Conservation (phyloP, 805 yeast genomes). For the Ogataea nakhonphanomensis region DNA sequence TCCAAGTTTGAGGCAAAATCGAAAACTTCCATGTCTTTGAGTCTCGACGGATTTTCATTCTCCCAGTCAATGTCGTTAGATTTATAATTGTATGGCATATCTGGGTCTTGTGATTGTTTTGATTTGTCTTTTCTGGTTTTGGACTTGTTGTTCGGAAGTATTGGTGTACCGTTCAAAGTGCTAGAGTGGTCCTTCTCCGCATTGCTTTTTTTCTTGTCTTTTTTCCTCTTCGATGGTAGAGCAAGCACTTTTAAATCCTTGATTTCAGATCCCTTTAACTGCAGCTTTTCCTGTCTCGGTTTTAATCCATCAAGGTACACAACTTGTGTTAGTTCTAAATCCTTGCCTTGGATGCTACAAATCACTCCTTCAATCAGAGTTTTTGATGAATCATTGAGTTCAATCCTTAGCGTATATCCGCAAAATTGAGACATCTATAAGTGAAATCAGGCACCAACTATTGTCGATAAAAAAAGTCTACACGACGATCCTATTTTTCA, state of each 20-base stretch:
- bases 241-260: slow-evolving; percentile 54
- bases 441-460: background rate
- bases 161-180: slow-evolving; percentile 4
- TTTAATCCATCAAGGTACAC: slow-evolving; percentile 30
- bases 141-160: slow-evolving; percentile 8
- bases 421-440: slow-evolving; percentile 38
- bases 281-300: slow-evolving; percentile 18
- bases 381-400: slow-evolving; percentile 37
- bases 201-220: slow-evolving; percentile 20
- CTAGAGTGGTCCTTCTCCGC: slow-evolving; percentile 13
- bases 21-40: slow-evolving; percentile 59
- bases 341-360: slow-evolving; percentile 20
- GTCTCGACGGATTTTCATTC: slow-evolving; percentile 42
- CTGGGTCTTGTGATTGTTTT: slow-evolving; percentile 16
- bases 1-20: slow-evolving; percentile 81
- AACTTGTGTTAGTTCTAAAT: slow-evolving; percentile 31
- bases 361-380: slow-evolving; percentile 27
- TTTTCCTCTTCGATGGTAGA: slow-evolving; percentile 39
- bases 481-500: too few species aligned
- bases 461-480: background rate
- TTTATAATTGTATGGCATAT: slow-evolving; percentile 21
- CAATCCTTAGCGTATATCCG: slow-evolving; percentile 45
- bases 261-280: slow-evolving; percentile 38
- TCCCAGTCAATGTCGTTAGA: slow-evolving; percentile 45
- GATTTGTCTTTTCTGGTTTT: slow-evolving; percentile 19